Conservation (phyloP, 164 flowering plant species). For the Hamamelis virginiana region DNA sequence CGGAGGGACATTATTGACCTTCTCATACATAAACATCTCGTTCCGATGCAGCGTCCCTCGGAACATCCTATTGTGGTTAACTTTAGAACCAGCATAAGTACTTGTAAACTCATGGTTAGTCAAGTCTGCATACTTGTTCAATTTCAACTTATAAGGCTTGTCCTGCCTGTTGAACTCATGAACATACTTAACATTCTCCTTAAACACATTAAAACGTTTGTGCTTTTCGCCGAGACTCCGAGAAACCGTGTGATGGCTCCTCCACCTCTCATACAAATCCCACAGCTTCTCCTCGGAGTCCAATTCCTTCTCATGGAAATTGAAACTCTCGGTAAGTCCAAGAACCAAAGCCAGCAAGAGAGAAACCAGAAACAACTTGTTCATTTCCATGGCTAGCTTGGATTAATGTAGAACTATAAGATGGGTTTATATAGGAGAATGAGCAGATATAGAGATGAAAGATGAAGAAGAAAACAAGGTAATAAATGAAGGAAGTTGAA, state of each 20-base stretch:
- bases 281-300: conserved; percentile 51
- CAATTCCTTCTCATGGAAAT: conserved; percentile 52
- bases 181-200: conserved; percentile 46
- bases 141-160: conserved; percentile 54
- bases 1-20: conserved; percentile 34
- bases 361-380: conserved; percentile 23
- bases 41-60: conserved; percentile 32
- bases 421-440: conserved; percentile 27
- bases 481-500: conserved; percentile 23
- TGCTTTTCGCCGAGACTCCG: conserved; percentile 49
- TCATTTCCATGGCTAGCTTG: conserved; percentile 21
- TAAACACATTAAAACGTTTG: conserved; percentile 67
- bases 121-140: conserved; percentile 71
- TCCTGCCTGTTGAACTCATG: conserved; percentile 49
- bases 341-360: conserved; percentile 32
- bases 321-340: conserved; percentile 33
- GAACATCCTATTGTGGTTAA: conserved; percentile 57
- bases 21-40: conserved; percentile 55
- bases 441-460: background rate
- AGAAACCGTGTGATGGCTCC: conserved; percentile 54
- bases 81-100: conserved; percentile 51
- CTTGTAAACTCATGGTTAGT: conserved; percentile 61
- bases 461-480: background rate
- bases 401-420: background rate
- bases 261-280: conserved; percentile 69